Evolutionary conservation across 2,329 filamentous ascomycete genomes (phyloP), one percentile per base, ranked within the genome.

Genomic region (Fusarium tjaetaba): DNA sequence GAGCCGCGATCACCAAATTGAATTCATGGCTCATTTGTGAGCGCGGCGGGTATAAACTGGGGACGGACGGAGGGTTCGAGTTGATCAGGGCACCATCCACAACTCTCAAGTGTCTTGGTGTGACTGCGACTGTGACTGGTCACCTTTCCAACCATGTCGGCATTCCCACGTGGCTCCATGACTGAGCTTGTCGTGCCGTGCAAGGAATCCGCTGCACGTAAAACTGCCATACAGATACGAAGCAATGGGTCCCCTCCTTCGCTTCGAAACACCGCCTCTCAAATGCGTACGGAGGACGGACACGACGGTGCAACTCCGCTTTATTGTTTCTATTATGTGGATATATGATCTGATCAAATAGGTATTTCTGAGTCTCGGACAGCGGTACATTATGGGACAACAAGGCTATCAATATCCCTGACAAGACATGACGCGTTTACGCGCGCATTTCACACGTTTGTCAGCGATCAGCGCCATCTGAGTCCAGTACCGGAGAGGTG

Each of bases 111-210:
- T 53, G 41, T 28, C 41, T 36, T n/a, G 55, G 55, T 28, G 32
- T 49, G 24, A 58, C 32, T 49, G 30, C 28, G 34, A 49, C 41
- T 62, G 58, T 77, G 71, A 76, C 76, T 77, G 68, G 70, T 77
- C 76, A 73, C 55, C 61, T 77, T 72, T 66, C 51, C 63, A 51
- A 51, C 61, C 68, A 43, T 70, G 72, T 72, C 68, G 63, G 58
- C 68, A 68, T 68, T 78, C 65, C 76, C 76, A 78, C 76, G 76
- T 78, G 76, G 74, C 71, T 73, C 57, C 62, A 78, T 69, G 48
- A 65, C 61, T 70, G 63, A 73, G 65, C 65, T 70, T 49, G 39
- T 65, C 58, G 42, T 65, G 71, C 65, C 48, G 58, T 61, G 42
- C 59, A 58, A 63, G 46, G 62, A 71, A 65, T 67, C 62, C 61